Conservation (phyloP, 345 rosid genomes). For the Eucalyptus curtisii region DNA sequence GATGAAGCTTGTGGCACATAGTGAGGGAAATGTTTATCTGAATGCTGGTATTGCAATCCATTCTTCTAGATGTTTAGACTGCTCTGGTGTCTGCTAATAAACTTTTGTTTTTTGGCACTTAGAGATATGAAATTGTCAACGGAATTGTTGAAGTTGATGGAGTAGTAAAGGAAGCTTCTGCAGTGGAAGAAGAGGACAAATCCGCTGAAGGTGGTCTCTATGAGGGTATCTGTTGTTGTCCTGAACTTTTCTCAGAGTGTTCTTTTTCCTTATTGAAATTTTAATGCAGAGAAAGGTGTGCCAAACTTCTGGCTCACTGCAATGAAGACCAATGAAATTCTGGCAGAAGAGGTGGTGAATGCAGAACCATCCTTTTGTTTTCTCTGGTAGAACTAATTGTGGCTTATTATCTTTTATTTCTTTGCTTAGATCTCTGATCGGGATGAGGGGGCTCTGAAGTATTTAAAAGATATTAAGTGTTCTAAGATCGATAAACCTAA, state of each 20-base stretch:
- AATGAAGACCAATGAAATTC: slow-evolving; percentile 88
- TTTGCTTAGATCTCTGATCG: slow-evolving; percentile 63
- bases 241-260: neutral
- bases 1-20: neutral
- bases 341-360: slow-evolving; percentile 63
- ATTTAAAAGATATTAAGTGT: slow-evolving; percentile 87
- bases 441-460: slow-evolving; percentile 90
- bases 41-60: neutral
- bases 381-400: neutral
- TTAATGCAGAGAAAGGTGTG: slow-evolving; percentile 73
- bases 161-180: slow-evolving; percentile 22
- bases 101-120: neutral
- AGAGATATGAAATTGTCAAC: slow-evolving; percentile 88
- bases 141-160: slow-evolving; percentile 69
- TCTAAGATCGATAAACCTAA: slow-evolving; percentile 69
- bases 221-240: neutral
- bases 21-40: neutral
- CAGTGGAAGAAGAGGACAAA: slow-evolving; percentile 43
- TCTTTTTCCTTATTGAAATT: neutral
- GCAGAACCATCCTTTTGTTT: neutral
- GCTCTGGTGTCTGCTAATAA: neutral
- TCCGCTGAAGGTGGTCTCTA: slow-evolving; percentile 36
- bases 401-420: neutral
- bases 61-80: neutral
- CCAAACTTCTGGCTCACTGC: slow-evolving; percentile 96